Evolutionary conservation across 2,329 filamentous ascomycete genomes (phyloP), one percentile per base, ranked within the genome.

Genomic region (Pseudogymnoascus sp.): DNA sequence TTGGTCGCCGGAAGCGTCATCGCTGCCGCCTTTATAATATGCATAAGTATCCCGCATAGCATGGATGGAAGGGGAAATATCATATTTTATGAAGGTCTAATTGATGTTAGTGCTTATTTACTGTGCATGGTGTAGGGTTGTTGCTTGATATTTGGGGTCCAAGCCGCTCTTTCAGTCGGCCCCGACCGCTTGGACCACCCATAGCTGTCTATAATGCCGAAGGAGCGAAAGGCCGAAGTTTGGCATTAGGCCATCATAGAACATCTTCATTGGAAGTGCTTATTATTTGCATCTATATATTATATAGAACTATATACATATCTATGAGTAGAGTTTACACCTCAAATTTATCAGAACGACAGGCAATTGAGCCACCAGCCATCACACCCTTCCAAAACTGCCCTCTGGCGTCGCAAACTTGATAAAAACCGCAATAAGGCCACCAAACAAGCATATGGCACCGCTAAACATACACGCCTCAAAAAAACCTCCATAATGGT

Each of bases 361-460:
- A 10, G 8, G n/a, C 9, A 10, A 50, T 35, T 8, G 15, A 17
- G 19, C 13, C 17, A 38, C 26, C 57, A 15, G 36, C 47, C 11
- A 21, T 64, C 62, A 72, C 36, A 70, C 65, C 63, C 68, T 76
- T 8, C 77, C 77, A 1, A 76, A 64, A 23, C 79, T 60, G 2
- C 77, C 78, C 63, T 78, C 68, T 0, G 72, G 62, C 0, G 75
- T 78, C 2, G 66, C 67, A 6, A 65, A 28, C 68, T 80, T 80
- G 15, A 69, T 70, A 1, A 64, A 65, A 36, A 80, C 33, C 2
- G 70, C 75, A 65, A 78, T 59, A 2, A 74, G 7, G 9, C 74
- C 75, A 9, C 76, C 76, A 15, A 72, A 63, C 36, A 78, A 57
- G 63, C 74, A 74, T 64, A 76, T 67, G 5, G 50, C 36, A 26